Conservation (phyloP, 805 yeast genomes). For the Lachancea sp. region DNA sequence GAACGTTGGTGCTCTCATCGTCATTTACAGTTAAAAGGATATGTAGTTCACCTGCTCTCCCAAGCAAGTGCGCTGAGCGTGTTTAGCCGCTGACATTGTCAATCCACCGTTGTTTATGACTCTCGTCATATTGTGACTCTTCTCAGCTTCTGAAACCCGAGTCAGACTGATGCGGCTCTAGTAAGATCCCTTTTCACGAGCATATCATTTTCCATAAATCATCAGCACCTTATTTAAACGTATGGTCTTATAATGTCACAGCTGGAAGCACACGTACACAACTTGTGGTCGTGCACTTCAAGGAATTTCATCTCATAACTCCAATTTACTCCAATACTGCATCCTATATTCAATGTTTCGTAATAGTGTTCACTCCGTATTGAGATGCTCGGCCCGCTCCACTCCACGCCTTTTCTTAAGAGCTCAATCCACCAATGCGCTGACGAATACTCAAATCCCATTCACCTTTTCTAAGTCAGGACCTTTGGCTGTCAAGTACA, state of each 20-base stretch:
- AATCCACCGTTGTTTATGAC: no score
- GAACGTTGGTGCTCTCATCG: no score
- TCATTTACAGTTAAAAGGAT: no score
- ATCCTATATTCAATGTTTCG: slow-evolving; percentile 3
- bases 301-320: background rate
- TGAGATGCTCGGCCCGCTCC: slow-evolving; percentile 2
- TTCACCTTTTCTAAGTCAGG: slow-evolving; percentile 30
- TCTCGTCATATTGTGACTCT: no score
- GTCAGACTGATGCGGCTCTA: background rate
- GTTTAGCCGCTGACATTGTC: no score
- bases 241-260: no score
- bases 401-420: slow-evolving; percentile 21
- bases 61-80: no score
- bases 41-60: no score
- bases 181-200: background rate
- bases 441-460: slow-evolving; percentile 29
- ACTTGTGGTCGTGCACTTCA: background rate
- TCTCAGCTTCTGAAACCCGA: background rate
- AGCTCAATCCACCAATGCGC: slow-evolving; percentile 26
- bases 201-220: no score
- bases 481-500: slow-evolving; percentile 49
- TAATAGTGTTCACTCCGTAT: background rate
- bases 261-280: no score
- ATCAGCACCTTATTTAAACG: no score
- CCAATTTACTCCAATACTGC: background rate